Percentiles rank a stretch among this genome's conserved stretches.
Conservation (phyloP, 2,329 filamentous ascomycete genomes). For the Colletotrichum caudatum region DNA sequence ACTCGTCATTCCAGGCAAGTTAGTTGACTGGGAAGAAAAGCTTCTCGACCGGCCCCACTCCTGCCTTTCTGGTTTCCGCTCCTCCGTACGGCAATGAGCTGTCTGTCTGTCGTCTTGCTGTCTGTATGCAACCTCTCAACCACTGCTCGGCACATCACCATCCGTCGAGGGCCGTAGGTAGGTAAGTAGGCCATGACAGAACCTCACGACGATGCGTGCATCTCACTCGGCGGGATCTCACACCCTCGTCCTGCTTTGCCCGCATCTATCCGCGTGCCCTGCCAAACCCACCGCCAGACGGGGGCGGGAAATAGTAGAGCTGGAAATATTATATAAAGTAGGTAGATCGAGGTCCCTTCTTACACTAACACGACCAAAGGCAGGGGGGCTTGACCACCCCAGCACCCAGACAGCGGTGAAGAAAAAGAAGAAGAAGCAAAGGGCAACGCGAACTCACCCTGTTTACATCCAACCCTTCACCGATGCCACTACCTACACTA, state of each 20-base stretch:
- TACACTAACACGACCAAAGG: conserved; percentile 6
- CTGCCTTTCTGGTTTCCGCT: conserved; percentile 3
- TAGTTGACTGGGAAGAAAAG: not conserved
- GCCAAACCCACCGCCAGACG: not conserved
- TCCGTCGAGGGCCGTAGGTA: conserved; percentile 3
- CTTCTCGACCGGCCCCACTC: conserved; percentile 29
- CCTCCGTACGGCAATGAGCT: conserved; percentile 24
- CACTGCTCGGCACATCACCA: conserved; percentile 19
- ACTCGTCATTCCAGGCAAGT: conserved; percentile 21
- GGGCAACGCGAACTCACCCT: not conserved
- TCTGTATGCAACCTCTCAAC: not conserved
- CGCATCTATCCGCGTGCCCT: not conserved
- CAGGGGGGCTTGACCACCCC: conserved; percentile 28
- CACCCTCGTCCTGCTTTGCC: not conserved
- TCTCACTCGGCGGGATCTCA: conserved; percentile 1
- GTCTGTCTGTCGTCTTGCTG: not conserved
- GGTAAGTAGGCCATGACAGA: not conserved
- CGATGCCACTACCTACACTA: conserved; percentile 11
- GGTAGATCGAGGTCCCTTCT: not conserved
- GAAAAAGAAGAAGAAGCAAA: conserved; percentile 21
- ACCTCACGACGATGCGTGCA: not conserved
- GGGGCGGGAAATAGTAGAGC: not conserved
- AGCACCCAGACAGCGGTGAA: conserved; percentile 35
- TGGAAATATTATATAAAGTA: not conserved
- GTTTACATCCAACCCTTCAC: conserved; percentile 21